Evolutionary conservation across 176 grass and related monocot species (phyloP).

Genomic region (Leersia perrieri): DNA sequence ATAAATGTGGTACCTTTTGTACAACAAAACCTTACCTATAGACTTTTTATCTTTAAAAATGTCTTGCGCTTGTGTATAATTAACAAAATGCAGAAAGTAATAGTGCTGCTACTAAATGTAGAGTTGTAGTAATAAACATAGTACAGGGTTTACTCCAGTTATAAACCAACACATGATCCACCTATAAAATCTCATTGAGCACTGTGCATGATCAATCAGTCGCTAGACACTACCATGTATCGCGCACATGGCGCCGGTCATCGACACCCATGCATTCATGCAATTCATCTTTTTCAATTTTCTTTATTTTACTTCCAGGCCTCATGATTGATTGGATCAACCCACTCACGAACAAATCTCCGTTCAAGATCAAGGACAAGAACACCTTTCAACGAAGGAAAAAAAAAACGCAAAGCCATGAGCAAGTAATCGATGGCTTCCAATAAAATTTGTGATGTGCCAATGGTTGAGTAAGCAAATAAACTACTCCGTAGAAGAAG

Average conservation of each 20-base stretch:
- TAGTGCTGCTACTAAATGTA: too few relatives aligned
- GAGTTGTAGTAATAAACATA: neutral
- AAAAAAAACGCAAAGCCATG: neutral
- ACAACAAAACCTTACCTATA: neutral
- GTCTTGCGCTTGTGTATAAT: neutral
- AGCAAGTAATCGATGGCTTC: neutral
- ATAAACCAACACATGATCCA: neutral
- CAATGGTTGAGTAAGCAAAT: conserved; percentile 1
- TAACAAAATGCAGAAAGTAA: neutral
- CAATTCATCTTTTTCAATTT: neutral
- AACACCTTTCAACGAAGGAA: neutral
- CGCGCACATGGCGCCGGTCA: conserved; percentile 41
- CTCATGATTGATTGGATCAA: conserved; percentile 42
- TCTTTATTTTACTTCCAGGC: neutral
- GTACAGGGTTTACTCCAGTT: neutral
- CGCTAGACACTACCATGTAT: conserved; percentile 42
- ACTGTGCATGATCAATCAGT: conserved; percentile 43
- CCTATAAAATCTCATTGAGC: conserved; percentile 18
- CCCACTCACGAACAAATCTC: conserved; percentile 23
- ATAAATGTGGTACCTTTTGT: neutral
- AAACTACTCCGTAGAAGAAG: neutral
- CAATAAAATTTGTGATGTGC: neutral
- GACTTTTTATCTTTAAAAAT: neutral
- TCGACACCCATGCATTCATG: conserved; percentile 29
- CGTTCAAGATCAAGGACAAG: conserved; percentile 1